Conservation (phyloP, 139 green algal species). For the Gonium pectorale region DNA sequence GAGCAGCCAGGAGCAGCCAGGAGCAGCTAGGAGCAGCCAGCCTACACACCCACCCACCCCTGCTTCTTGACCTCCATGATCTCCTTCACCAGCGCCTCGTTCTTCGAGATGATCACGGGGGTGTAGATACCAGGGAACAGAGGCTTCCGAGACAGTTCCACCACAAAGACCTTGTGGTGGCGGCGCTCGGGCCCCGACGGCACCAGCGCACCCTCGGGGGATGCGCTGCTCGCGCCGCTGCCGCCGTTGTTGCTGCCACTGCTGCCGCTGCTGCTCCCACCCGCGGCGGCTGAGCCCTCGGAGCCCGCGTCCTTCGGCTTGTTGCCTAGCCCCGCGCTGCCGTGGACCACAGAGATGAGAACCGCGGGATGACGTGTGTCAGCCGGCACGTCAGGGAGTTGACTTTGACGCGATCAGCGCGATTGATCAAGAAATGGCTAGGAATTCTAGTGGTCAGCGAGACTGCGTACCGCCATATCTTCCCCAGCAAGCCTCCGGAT, state of each 20-base stretch:
- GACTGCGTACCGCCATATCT: conserved; percentile 28
- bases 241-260: background rate
- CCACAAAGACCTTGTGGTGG: conserved; percentile 66
- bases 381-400: no score
- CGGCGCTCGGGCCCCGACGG: conserved; percentile 44
- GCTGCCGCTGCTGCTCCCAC: background rate
- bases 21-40: no score
- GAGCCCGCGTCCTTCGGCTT: background rate
- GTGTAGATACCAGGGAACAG: conserved; percentile 91
- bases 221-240: background rate
- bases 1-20: no score
- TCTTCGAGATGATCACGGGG: conserved; percentile 79
- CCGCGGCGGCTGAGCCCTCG: background rate
- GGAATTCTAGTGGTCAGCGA: no score
- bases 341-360: no score
- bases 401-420: no score
- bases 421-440: background rate
- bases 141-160: conserved; percentile 81
- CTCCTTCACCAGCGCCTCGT: conserved; percentile 88
- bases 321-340: background rate
- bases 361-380: no score
- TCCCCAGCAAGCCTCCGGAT: conserved; percentile 17
- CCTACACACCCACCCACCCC: conserved; percentile 55
- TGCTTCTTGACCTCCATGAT: conserved; percentile 79
- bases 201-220: conserved; percentile 42